phyloP scores from a whole-genome alignment of 306 rosid genomes.

The Sphenostylis stenocarpa region DNA sequence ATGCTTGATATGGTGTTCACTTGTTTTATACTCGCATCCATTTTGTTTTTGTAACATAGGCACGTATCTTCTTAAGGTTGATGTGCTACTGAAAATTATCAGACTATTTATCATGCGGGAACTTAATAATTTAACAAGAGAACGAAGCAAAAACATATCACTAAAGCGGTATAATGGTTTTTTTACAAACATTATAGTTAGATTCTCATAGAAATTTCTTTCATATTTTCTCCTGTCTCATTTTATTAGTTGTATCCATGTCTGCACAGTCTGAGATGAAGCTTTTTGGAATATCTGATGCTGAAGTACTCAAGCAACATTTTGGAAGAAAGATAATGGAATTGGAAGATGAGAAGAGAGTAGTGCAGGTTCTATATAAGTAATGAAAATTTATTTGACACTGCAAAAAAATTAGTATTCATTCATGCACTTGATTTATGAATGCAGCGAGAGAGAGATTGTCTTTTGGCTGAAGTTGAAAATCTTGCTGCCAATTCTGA shows the following conservation, averaged over 20 bases:
- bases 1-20: neutral
- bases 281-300: conserved; percentile 76
- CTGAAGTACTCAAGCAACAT: conserved; percentile 88
- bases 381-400: conserved; percentile 28
- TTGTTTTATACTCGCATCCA: conserved; percentile 10
- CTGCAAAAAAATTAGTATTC: conserved; percentile 35
- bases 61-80: conserved; percentile 8
- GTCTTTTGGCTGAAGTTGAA: conserved; percentile 93
- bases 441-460: conserved; percentile 92
- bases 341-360: conserved; percentile 92
- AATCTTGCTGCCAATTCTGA: conserved; percentile 90
- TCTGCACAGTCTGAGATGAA: conserved; percentile 87
- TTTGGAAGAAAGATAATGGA: conserved; percentile 94
- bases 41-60: neutral
- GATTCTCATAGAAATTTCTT: neutral
- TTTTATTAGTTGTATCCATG: conserved; percentile 30
- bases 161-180: neutral
- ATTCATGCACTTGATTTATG: conserved; percentile 33
- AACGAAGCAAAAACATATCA: neutral
- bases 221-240: conserved; percentile 10
- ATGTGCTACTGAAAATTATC: conserved; percentile 10
- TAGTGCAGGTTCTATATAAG: conserved; percentile 71
- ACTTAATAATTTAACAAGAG: conserved; percentile 16
- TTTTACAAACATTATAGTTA: neutral
- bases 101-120: conserved; percentile 15